A percentile compares a stretch with the other conserved stretches of the same genome.
Conservation (phyloP, 129 eudicot genomes). For the Lonicera japonica region DNA sequence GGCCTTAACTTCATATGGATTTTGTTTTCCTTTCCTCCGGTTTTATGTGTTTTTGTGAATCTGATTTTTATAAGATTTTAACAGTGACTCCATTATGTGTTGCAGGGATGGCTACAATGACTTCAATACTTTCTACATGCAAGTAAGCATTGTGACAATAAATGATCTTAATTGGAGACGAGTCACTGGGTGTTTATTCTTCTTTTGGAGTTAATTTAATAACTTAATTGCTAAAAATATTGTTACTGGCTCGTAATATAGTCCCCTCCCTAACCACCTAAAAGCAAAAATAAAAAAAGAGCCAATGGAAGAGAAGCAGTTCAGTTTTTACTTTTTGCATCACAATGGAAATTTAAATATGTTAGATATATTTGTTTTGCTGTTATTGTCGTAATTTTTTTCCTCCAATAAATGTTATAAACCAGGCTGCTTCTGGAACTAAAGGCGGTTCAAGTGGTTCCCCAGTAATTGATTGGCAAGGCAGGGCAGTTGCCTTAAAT, state of each 20-base stretch:
- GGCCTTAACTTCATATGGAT: neutral
- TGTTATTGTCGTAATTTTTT: no score
- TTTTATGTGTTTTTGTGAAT: no score
- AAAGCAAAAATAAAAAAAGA: no score
- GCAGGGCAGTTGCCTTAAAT: slow-evolving; percentile 94
- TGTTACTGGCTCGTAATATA: no score
- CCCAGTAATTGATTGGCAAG: slow-evolving; percentile 95
- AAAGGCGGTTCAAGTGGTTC: slow-evolving; percentile 99
- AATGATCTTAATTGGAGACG: slow-evolving; percentile 7
- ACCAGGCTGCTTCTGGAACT: slow-evolving; percentile 96
- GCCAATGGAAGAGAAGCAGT: no score
- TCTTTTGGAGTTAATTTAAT: neutral
- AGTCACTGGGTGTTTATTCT: neutral
- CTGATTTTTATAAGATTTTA: slow-evolving; percentile 1
- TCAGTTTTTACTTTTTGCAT: no score
- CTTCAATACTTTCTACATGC: slow-evolving; percentile 99
- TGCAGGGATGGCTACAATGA: slow-evolving; percentile 99
- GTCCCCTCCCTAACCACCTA: no score
- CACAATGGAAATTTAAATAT: no score
- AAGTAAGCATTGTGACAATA: slow-evolving; percentile 41
- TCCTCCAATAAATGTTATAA: no score
- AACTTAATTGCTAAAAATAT: no score
- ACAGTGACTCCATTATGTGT: slow-evolving; percentile 14
- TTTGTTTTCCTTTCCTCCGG: neutral
- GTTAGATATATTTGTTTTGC: no score